phyloP scores from a whole-genome alignment of 148 eudicot species.

The Polygonum maritimum region DNA sequence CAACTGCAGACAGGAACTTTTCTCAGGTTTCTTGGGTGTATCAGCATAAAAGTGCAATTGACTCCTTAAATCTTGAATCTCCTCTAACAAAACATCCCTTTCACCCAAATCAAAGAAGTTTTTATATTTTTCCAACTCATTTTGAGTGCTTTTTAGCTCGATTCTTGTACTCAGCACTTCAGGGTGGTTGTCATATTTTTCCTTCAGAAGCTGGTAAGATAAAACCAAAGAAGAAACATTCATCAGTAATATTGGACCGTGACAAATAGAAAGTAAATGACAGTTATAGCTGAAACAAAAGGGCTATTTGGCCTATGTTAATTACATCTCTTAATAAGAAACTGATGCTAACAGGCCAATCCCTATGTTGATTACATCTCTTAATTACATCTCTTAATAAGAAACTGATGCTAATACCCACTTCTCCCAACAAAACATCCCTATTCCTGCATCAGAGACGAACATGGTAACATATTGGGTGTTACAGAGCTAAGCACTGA shows the following conservation, averaged over 20 bases:
- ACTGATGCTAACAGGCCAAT: no score
- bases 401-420: no score
- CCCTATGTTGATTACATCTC: no score
- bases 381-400: no score
- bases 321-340: no score
- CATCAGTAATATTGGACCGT: background rate
- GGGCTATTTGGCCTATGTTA: no score
- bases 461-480: no score
- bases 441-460: no score
- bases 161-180: slow-evolving; percentile 68
- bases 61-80: slow-evolving; percentile 74
- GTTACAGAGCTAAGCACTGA: no score
- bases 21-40: slow-evolving; percentile 34
- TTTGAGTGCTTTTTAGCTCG: slow-evolving; percentile 64
- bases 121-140: slow-evolving; percentile 61
- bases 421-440: no score
- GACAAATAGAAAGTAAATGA: background rate
- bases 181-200: slow-evolving; percentile 84
- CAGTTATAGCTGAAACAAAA: no score
- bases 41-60: slow-evolving; percentile 74
- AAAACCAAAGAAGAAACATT: background rate
- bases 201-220: slow-evolving; percentile 52
- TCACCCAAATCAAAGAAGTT: slow-evolving; percentile 93
- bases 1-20: slow-evolving; percentile 44
- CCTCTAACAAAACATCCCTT: slow-evolving; percentile 83